Evolutionary conservation across 2,329 filamentous ascomycete species (phyloP), one percentile per base, ranked within the genome.

Genomic region (Didymella sp.): DNA sequence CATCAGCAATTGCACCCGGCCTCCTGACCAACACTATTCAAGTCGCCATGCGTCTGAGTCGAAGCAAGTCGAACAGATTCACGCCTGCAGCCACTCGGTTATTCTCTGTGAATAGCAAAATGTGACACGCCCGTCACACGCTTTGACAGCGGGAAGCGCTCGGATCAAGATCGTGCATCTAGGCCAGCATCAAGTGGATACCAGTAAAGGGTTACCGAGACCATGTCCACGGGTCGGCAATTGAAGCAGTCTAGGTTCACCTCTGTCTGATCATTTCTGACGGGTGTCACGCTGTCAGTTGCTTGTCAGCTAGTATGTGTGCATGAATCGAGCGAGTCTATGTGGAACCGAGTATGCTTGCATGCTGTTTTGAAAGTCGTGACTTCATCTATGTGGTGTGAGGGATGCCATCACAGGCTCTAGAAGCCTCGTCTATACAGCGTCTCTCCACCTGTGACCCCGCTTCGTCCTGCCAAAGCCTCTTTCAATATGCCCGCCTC

Each of bases 401-500:
- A 1, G 19, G 12, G 7, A 24, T 22, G 11, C n/a, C 6, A 3
- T 17, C 24, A 11, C 15, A 1, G 9, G 9, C 30, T 50, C 24
- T n/a, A 53, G 3, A 78, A 30, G 4, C 37, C 60, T 35, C 69
- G 61, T 43, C 54, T 67, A 38, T 77, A 72, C 61, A 80, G 44
- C 1, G 78, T 70, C n/a, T 79, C 73, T 2, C 78, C 78, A 7
- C 77, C 78, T 11, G 64, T 71, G n/a, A 76, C 66, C 25, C 67
- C 72, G 59, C 74, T 78, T 48, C 67, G 66, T 1, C 84, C 84
- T 2, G 78, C 71, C 66, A 76, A 69, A 2, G 80, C 82, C 3
- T 77, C 62, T 43, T 74, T 76, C 38, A 86, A 19, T 3, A 86
- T 76, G 0, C 84, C 84, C 15, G 76, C 79, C 24, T 72, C 72